Conservation (phyloP, 345 rosid species). For the Geranium rotundifolium region DNA sequence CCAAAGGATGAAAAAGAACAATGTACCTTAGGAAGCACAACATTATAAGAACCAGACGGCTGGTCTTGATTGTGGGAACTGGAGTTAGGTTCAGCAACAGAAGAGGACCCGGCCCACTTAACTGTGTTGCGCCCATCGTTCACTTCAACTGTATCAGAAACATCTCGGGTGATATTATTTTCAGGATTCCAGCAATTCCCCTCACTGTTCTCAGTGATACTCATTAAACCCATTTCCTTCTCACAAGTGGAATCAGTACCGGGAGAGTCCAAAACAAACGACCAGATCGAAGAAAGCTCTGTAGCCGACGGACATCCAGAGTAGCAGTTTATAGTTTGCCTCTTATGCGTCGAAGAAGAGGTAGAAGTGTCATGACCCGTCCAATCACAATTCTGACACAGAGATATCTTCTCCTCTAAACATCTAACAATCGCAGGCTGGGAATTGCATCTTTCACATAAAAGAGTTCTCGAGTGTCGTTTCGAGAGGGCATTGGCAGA, state of each 20-base stretch:
- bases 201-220: slow-evolving; percentile 44
- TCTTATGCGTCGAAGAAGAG: slow-evolving; percentile 43
- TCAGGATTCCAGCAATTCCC: slow-evolving; percentile 25
- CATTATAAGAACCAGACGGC: slow-evolving; percentile 27
- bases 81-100: slow-evolving; percentile 31
- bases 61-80: slow-evolving; percentile 25
- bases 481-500: slow-evolving; percentile 88
- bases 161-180: slow-evolving; percentile 20
- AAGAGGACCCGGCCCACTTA: slow-evolving; percentile 29
- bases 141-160: slow-evolving; percentile 18
- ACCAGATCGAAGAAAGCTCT: slow-evolving; percentile 86
- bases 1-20: not conserved
- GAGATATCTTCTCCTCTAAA: slow-evolving; percentile 60
- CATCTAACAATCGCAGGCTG: slow-evolving; percentile 82
- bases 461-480: slow-evolving; percentile 75
- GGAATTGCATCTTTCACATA: slow-evolving; percentile 82
- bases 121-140: slow-evolving; percentile 11
- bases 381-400: slow-evolving; percentile 99
- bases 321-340: slow-evolving; percentile 68
- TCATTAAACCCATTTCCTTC: slow-evolving; percentile 78
- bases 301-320: slow-evolving; percentile 88
- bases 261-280: slow-evolving; percentile 52
- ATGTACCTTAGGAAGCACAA: slow-evolving; percentile 47
- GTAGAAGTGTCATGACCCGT: slow-evolving; percentile 50
- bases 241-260: slow-evolving; percentile 51